Evolutionary conservation across 2,329 filamentous ascomycete genomes (phyloP).

Genomic region (Cytospora mali): DNA sequence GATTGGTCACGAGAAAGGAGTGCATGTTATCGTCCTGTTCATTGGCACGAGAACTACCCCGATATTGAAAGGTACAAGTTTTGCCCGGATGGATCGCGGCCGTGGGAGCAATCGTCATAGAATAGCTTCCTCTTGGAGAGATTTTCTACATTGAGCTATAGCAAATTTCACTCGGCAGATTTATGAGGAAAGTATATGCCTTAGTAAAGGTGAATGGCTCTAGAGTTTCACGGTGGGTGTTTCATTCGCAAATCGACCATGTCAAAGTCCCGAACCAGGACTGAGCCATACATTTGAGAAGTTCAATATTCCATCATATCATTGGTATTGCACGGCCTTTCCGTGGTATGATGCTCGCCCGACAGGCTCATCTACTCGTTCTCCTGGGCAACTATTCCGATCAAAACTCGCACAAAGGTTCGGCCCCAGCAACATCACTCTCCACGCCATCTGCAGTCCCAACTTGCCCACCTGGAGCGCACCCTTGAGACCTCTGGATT

Average conservation of each 20-base stretch:
- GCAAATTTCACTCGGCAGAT: no score
- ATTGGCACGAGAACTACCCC: slow-evolving; percentile 19
- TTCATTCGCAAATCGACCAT: no score
- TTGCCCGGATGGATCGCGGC: slow-evolving; percentile 27
- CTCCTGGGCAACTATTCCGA: neutral
- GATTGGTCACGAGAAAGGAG: slow-evolving; percentile 26
- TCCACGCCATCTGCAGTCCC: neutral
- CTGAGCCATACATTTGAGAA: no score
- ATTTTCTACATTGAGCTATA: no score
- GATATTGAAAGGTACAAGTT: slow-evolving; percentile 29
- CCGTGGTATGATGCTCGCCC: neutral
- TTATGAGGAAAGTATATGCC: no score
- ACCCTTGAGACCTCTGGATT: neutral
- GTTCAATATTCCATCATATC: neutral
- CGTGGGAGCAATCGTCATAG: slow-evolving; percentile 21
- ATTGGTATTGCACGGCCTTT: neutral
- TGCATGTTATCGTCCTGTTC: slow-evolving; percentile 27
- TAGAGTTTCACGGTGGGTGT: no score
- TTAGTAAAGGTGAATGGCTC: no score
- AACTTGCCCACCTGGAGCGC: neutral
- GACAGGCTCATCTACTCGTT: neutral
- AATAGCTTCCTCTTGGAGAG: neutral
- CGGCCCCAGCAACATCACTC: neutral
- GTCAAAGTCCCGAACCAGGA: no score
- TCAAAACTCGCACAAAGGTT: neutral